phyloP scores from a whole-genome alignment of 1,139 yeast genomes.

The Blastobotrys proliferans region DNA sequence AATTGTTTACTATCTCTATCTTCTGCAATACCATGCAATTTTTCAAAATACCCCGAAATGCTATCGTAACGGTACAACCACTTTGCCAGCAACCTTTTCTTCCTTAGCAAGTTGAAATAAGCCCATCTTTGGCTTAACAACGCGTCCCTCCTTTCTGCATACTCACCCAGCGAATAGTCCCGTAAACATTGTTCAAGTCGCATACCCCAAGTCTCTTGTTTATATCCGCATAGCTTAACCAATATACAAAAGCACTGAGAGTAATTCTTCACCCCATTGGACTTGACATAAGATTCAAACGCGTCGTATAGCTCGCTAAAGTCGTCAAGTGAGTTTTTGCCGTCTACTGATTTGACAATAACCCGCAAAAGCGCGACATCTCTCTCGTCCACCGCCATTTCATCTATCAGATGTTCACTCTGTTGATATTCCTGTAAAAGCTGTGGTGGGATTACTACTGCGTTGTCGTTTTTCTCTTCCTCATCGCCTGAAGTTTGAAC shows the following conservation, averaged over 20 bases:
- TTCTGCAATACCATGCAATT: constrained; percentile 3
- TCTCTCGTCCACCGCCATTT: constrained; percentile 5
- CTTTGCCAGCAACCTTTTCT: neutral
- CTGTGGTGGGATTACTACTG: neutral
- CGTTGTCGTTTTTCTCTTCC: constrained; percentile 8
- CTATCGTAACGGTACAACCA: constrained; percentile 2
- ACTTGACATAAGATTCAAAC: constrained; percentile 23
- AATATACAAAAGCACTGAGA: constrained; percentile 21
- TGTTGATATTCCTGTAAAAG: neutral
- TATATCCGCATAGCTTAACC: constrained; percentile 22
- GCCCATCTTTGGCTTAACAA: constrained; percentile 5
- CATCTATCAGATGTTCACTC: too few species aligned
- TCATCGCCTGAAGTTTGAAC: constrained; percentile 11
- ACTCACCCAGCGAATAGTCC: constrained; percentile 19
- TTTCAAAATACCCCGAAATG: neutral
- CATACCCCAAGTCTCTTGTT: constrained; percentile 19
- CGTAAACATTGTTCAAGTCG: constrained; percentile 19
- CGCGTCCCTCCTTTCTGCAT: constrained; percentile 8
- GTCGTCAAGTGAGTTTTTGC: constrained; percentile 14
- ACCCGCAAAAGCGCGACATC: constrained; percentile 24
- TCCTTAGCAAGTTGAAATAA: constrained; percentile 3
- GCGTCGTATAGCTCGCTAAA: constrained; percentile 25
- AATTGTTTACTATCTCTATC: constrained; percentile 3
- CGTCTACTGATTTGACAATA: constrained; percentile 25
- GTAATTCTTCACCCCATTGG: constrained; percentile 19